phyloP scores from a whole-genome alignment of 2,329 filamentous ascomycete species.

The Penicillium sp. region DNA sequence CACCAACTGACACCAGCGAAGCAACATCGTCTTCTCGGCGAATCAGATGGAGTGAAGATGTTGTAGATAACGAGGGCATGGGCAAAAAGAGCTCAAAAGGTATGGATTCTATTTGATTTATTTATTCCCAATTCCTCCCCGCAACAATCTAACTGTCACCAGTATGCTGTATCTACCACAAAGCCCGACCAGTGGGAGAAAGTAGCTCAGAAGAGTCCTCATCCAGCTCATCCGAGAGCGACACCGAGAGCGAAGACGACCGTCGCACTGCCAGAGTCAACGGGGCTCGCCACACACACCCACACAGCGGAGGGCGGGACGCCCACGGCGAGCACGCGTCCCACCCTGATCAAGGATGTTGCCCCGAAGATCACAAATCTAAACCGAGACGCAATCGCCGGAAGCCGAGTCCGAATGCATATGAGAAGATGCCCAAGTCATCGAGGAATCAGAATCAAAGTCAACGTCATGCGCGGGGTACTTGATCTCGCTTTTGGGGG shows the following conservation, averaged over 20 bases:
- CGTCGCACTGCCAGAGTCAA: conserved; percentile 11
- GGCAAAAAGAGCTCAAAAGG: conserved; percentile 94
- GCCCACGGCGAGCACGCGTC: conserved; percentile 17
- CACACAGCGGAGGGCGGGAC: conserved; percentile 23
- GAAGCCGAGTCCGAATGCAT: conserved; percentile 47
- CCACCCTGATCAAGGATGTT: conserved; percentile 21
- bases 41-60: conserved; percentile 90
- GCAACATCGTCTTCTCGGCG: conserved; percentile 50
- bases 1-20: conserved; percentile 4
- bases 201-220: conserved; percentile 60
- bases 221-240: conserved; percentile 55
- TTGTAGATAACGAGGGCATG: conserved; percentile 92
- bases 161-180: conserved; percentile 99
- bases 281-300: conserved; percentile 6
- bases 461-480: conserved; percentile 9
- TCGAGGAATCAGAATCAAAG: conserved; percentile 19
- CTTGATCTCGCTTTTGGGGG: conserved; percentile 2
- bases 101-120: conserved; percentile 38
- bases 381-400: conserved; percentile 28
- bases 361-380: conserved; percentile 10
- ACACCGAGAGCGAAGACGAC: conserved; percentile 41
- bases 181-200: conserved; percentile 75
- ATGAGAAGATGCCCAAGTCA: conserved; percentile 45
- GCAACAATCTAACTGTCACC: background rate
- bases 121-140: background rate